Evolutionary conservation across 2,329 filamentous ascomycete genomes (phyloP).

Genomic region (Diaporthe citrichinensis): DNA sequence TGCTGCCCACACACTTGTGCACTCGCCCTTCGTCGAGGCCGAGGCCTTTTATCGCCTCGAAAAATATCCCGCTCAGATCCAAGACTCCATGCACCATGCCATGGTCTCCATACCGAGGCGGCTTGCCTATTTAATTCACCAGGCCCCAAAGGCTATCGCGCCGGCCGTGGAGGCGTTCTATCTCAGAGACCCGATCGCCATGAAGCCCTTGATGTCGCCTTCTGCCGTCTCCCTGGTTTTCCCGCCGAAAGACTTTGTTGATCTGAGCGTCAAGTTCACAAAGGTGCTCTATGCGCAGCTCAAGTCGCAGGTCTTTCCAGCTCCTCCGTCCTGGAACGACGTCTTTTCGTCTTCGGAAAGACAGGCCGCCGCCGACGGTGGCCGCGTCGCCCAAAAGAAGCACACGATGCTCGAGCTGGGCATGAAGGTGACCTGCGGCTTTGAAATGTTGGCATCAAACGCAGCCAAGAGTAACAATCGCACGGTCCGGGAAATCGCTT

Average conservation of each 20-base stretch:
- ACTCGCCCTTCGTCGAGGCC: conserved; percentile 82
- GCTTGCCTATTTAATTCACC: conserved; percentile 83
- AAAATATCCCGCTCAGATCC: conserved; percentile 85
- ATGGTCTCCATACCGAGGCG: conserved; percentile 83
- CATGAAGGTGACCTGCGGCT: conserved; percentile 91
- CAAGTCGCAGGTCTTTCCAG: conserved; percentile 84
- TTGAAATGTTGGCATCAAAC: conserved; percentile 86
- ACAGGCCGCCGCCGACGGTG: conserved; percentile 3
- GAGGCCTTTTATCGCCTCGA: conserved; percentile 92
- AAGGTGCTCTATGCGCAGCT: conserved; percentile 92
- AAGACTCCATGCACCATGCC: conserved; percentile 81
- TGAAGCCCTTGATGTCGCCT: conserved; percentile 76
- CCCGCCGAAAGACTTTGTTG: conserved; percentile 83
- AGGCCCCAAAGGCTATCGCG: conserved; percentile 81
- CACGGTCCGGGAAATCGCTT: conserved; percentile 79
- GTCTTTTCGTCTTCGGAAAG: conserved; percentile 49
- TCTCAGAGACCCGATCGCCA: conserved; percentile 82
- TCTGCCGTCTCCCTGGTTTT: conserved; percentile 69
- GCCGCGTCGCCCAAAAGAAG: conserved; percentile 46
- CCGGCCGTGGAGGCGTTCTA: conserved; percentile 94
- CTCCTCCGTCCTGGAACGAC: conserved; percentile 67
- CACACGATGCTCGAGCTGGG: conserved; percentile 74
- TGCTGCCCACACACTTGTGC: conserved; percentile 71
- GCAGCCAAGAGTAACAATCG: conserved; percentile 78
- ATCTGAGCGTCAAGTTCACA: conserved; percentile 85